Base-by-base conservation (phyloP, 495 filamentous ascomycete genomes). In the Rostrohypoxylon terebratum region DNA sequence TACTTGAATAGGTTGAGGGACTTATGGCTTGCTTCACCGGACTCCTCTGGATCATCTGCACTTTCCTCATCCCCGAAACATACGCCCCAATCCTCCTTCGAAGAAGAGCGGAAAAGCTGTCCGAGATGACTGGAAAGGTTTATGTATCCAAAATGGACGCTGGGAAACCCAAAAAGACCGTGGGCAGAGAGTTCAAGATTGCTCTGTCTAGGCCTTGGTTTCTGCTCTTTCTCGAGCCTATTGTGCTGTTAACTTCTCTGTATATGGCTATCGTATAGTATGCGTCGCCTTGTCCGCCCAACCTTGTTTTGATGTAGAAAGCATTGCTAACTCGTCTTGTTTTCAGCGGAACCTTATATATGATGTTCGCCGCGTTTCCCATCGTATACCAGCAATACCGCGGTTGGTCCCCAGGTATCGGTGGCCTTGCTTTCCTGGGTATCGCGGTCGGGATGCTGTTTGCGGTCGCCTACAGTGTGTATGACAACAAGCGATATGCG, bases 351-450 rank as follows among this genome's bases (percentile, higher is more conserved):
- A 93, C 94, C 10, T 80, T 97, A 1, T 97, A 98, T 77, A 85
- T 97, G 31, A 91, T 96, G 77, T 97, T 98, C 77, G 92, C 92
- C 25, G 93, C 94, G 3, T 97, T 96, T 80, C 89, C 93, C 44
- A 84, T 97, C 63, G 90, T 97, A 40, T 98, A 94, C 80, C 77
- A 87, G 62, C 79, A 87, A 28, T 83, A 90, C 20, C 90, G 96
- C 71, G 88, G 87, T 21, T 91, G 96, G 81, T 84, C 83, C 7
- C 81, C 91, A 3, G 93, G 90, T 77, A 87, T 93, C 69, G 86
- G 88, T 3, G 94, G 94, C 2, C 82, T 95, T 2, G 89, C 91
- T 9, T 97, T 97, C 76, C 74, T 93, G 28, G 93, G 94, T 25
- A 79, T 97, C 5, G 87, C 94, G 58, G 87, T 96, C 3, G 93